Evolutionary conservation across 192 early-diverging fungal species (phyloP).

Genomic region (Backusella circina): DNA sequence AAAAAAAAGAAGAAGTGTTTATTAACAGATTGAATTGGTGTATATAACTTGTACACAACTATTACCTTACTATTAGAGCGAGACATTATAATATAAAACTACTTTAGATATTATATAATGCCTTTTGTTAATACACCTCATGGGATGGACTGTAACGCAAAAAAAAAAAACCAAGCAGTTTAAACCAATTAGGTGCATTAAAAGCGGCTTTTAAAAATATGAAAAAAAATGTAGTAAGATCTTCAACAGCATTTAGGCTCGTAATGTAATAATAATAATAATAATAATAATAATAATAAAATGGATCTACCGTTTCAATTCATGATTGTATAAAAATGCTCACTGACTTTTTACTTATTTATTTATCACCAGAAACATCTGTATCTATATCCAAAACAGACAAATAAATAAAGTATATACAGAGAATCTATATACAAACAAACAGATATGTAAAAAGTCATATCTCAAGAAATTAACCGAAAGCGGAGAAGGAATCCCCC

Average conservation of each 20-base stretch:
- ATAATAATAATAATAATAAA: not conserved
- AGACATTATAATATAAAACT: no score
- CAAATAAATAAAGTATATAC: no score
- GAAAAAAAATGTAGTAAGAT: not conserved
- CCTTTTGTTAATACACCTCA: not conserved
- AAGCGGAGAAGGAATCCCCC: not conserved
- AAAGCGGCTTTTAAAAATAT: not conserved
- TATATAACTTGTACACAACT: no score
- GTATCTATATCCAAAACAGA: no score
- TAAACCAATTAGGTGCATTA: not conserved
- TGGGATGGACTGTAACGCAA: not conserved
- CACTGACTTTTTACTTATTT: no score
- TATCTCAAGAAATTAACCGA: not conserved
- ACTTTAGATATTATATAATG: not conserved
- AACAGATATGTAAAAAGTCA: not conserved
- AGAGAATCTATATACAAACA: no score
- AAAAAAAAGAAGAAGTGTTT: no score
- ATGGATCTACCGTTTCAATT: not conserved
- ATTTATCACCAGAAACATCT: no score
- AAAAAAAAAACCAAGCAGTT: not conserved
- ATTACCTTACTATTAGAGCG: no score
- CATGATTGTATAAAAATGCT: no score
- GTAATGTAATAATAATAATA: not conserved
- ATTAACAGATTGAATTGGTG: no score
- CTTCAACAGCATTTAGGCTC: not conserved